These are phyloP conservation scores for Pseudogymnoascus sp. DNA, from an alignment of 2,329 filamentous ascomycete species.

Conservation along the genomic window DNA sequence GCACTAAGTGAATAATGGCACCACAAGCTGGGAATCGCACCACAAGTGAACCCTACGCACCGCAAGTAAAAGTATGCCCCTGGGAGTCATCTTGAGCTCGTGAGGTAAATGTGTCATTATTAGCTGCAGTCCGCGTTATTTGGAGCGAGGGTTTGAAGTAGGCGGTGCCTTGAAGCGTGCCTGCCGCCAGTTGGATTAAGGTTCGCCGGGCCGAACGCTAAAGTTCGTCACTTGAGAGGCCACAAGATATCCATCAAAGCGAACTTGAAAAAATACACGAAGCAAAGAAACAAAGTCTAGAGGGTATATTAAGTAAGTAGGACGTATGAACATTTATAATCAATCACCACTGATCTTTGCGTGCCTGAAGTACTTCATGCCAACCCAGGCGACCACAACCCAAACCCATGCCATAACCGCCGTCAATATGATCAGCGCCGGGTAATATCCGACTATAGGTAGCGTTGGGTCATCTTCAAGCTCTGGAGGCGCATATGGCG, in stretches of 20 bases:
- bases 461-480: slow-evolving; percentile 90
- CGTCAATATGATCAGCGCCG: slow-evolving; percentile 85
- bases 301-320: slow-evolving; percentile 11
- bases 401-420: slow-evolving; percentile 98
- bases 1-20: neutral
- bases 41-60: neutral
- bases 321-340: slow-evolving; percentile 4
- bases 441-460: slow-evolving; percentile 96
- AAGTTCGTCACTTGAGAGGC: neutral
- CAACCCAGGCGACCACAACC: slow-evolving; percentile 95
- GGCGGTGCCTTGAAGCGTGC: neutral
- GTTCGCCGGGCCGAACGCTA: neutral
- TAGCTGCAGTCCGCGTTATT: neutral
- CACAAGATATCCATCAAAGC: neutral
- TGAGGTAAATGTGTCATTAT: neutral
- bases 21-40: neutral
- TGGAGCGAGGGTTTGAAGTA: neutral
- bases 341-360: slow-evolving; percentile 61
- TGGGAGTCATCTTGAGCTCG: neutral
- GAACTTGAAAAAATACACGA: neutral
- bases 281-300: slow-evolving; percentile 2
- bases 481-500: slow-evolving; percentile 90
- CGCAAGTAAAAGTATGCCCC: neutral
- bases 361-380: slow-evolving; percentile 99
- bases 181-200: neutral